Base-by-base conservation (phyloP, 2,329 filamentous ascomycete genomes). In the Alternaria consortialis region DNA sequence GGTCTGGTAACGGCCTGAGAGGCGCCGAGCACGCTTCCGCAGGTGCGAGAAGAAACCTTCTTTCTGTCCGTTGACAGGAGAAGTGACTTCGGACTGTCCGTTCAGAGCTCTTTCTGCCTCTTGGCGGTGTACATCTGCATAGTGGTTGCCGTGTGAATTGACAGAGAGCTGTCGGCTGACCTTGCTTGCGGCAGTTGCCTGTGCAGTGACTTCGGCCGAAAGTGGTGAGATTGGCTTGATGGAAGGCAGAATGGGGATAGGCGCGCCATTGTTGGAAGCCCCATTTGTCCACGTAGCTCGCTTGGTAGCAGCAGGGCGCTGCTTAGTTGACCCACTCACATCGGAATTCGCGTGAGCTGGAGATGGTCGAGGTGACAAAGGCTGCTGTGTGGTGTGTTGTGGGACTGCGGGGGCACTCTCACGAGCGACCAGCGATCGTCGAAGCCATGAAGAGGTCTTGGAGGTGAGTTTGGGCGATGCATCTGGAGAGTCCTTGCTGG, bases 21-120 rank as follows among this genome's bases (percentile, higher is more conserved):
- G 90, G 68, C 95, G 87, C 69, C 95, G 88, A 29, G 96, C 95
- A 53, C 94, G 90, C 80, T 99, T 99, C 58, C 95, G 88, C 7
- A 99, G 85, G 77, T 99, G 95, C 0, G 95, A 98, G 81, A 99
- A 99, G 84, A 99, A 99, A 79, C 95, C 93, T 79, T 99, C 95
- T 75, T 96, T 96, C 58, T 93, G 91, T 17, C 87, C 91, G 71
- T 86, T 90, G 0, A 90, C 88, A 4, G 93, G 92, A 6, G 93
- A 95, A 15, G 87, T 88, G 25, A 94, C 83, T 23, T 90, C 91
- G 34, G 86, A 87, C 71, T 90, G 89, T 54, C 94, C 95, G 75
- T 93, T 97, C 46, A 98, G 85, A 37, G 93, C 93, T 64, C 92
- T 87, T 79, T 98, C 94, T 13, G 94, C 93, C 79, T 98, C 93